A percentile compares a stretch with the other conserved stretches of the same genome.
These are phyloP conservation scores for Cyclostephanos invisitatus DNA, from an alignment of 108 stramenopile genomes.

Conservation along the genomic window DNA sequence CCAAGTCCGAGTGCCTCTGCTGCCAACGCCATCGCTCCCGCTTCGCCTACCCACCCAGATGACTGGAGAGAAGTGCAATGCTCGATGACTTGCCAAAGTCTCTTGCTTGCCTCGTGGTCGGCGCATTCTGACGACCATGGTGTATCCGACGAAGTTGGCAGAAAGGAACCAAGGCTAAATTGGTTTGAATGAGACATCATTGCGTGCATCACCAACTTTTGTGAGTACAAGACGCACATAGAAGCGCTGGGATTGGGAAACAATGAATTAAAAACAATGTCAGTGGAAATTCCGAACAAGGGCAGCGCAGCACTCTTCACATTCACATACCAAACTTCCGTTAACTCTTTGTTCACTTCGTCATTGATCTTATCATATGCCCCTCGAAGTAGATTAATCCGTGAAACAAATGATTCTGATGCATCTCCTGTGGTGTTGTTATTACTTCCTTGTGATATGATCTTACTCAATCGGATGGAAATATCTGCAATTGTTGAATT, in stretches of 20 bases:
- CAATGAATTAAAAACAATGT: conserved; percentile 8
- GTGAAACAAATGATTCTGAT: conserved; percentile 7
- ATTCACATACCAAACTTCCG: conserved; percentile 3
- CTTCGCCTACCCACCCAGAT: conserved; percentile 85
- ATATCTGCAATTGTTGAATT: conserved; percentile 24
- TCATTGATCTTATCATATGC: conserved; percentile 28
- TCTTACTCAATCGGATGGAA: conserved; percentile 33
- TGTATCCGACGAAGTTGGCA: conserved; percentile 13
- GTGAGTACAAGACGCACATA: conserved; percentile 58
- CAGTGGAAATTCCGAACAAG: not conserved
- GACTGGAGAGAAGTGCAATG: conserved; percentile 56
- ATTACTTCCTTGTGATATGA: conserved; percentile 30
- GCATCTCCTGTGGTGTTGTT: conserved; percentile 9
- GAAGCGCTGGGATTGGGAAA: conserved; percentile 18
- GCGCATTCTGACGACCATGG: conserved; percentile 9
- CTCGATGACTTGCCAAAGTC: conserved; percentile 68
- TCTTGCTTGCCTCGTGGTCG: conserved; percentile 29
- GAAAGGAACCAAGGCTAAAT: conserved; percentile 55
- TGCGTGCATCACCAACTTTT: conserved; percentile 70
- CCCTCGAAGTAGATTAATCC: conserved; percentile 17
- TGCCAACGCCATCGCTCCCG: conserved; percentile 88
- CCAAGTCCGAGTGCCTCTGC: conserved; percentile 89
- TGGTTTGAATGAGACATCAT: conserved; percentile 49
- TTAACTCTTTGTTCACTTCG: conserved; percentile 29
- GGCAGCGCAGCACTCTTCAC: not conserved